A percentile compares a stretch with the other conserved stretches of the same genome.
phyloP scores from a whole-genome alignment of 768 basidiomycete species.

The Russula sp. region DNA sequence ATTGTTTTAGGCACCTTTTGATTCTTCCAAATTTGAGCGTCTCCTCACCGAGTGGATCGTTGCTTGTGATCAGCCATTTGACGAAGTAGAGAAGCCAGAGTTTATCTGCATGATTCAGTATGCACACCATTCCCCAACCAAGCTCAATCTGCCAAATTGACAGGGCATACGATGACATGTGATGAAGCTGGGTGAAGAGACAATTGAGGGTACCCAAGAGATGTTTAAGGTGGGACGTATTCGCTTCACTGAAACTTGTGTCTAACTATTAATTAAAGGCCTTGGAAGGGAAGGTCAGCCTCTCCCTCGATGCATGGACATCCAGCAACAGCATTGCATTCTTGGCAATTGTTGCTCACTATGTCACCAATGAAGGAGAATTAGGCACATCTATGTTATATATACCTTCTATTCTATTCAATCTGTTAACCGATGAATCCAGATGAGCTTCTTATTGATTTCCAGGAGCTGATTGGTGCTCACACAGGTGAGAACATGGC shows the following conservation, averaged over 20 bases:
- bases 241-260: not conserved
- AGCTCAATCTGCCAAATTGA: not conserved
- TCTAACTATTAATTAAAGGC: not conserved
- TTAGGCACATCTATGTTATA: no score
- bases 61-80: not conserved
- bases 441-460: no score
- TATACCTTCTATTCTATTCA: no score
- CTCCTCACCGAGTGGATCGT: not conserved
- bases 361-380: no score
- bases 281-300: not conserved
- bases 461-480: no score
- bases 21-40: not conserved
- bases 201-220: not conserved
- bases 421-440: no score
- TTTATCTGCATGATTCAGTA: not conserved
- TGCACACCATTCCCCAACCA: not conserved
- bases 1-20: not conserved
- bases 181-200: not conserved
- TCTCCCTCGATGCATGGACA: no score
- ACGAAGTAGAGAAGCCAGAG: not conserved
- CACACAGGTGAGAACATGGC: no score
- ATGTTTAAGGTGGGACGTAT: not conserved
- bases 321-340: no score
- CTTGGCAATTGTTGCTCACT: no score
- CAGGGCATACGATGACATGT: not conserved